These are phyloP conservation scores for Abrus precatorius DNA, from an alignment of 306 rosid genomes.

Conservation along the genomic window DNA sequence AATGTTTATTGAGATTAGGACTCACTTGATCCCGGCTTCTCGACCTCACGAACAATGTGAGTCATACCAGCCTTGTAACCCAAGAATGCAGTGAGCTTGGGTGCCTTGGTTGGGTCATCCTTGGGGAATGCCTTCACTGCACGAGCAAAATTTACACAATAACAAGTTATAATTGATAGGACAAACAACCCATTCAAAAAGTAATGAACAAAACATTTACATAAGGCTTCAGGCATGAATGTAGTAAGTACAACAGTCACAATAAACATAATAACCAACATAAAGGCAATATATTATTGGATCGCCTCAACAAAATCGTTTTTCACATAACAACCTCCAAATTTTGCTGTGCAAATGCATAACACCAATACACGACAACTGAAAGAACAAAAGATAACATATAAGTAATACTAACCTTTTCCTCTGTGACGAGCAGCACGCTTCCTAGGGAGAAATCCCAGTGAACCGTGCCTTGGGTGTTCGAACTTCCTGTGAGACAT, in stretches of 20 bases:
- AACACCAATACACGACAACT: neutral
- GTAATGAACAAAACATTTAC: too few relatives aligned
- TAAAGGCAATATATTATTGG: too few relatives aligned
- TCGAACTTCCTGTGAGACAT: constrained; percentile 97
- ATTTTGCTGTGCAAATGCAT: neutral
- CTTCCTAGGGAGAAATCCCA: constrained; percentile 91
- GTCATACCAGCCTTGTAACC: constrained; percentile 97
- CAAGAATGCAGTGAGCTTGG: constrained; percentile 76
- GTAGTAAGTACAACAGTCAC: neutral
- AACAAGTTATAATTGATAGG: neutral
- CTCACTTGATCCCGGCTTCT: constrained; percentile 89
- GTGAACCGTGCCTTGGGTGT: constrained; percentile 90
- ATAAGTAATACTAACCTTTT: constrained; percentile 51
- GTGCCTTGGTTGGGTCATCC: constrained; percentile 77
- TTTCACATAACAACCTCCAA: neutral
- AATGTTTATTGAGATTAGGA: neutral
- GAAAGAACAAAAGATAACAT: neutral
- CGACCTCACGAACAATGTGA: constrained; percentile 88
- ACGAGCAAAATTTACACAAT: neutral
- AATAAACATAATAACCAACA: neutral
- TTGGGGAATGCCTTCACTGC: constrained; percentile 94
- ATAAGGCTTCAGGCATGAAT: too few relatives aligned
- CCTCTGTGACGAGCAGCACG: constrained; percentile 87
- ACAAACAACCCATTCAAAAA: neutral
- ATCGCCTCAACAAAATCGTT: neutral